Percentiles rank a stretch among this genome's conserved stretches.
Evolutionary conservation across 441 rosid genomes (phyloP).

Genomic region (Pelargonium cotyledonis): DNA sequence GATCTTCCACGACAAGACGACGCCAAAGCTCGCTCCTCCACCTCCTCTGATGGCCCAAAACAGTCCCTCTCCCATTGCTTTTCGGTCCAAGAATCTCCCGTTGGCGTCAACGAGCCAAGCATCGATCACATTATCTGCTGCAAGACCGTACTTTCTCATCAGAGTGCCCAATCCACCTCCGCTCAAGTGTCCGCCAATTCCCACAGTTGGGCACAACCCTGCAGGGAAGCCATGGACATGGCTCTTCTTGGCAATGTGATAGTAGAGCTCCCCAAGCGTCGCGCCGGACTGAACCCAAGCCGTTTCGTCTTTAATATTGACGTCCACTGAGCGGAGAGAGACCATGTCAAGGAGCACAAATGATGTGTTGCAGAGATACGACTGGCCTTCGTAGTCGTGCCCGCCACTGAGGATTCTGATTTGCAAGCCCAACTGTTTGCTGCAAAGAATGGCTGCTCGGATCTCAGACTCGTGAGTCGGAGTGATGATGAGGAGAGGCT

Average conservation of each 20-base stretch:
- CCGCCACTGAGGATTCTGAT: constrained; percentile 40
- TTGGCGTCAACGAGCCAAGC: constrained; percentile 45
- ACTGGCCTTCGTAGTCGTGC: constrained; percentile 67
- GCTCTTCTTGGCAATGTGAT: constrained; percentile 42
- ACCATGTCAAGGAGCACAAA: constrained; percentile 40
- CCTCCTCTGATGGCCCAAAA: constrained; percentile 76
- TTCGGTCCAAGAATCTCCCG: constrained; percentile 40
- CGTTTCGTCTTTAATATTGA: constrained; percentile 33
- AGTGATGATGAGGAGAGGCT: constrained; percentile 26
- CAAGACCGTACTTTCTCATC: constrained; percentile 56
- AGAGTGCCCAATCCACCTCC: constrained; percentile 65
- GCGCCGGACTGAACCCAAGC: constrained; percentile 71
- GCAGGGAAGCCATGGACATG: constrained; percentile 48
- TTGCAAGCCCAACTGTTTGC: constrained; percentile 12
- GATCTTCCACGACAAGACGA: constrained; percentile 58
- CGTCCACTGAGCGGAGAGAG: constrained; percentile 21
- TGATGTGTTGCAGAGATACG: constrained; percentile 32
- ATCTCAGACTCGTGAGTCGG: constrained; percentile 21
- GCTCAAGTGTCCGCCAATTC: constrained; percentile 61
- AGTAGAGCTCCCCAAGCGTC: constrained; percentile 58
- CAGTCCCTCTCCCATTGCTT: constrained; percentile 53
- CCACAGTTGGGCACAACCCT: constrained; percentile 56
- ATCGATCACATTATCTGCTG: constrained; percentile 59
- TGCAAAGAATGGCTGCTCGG: constrained; percentile 27
- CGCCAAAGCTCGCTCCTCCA: constrained; percentile 68